Evolutionary conservation across 495 filamentous ascomycete genomes (phyloP).

Genomic region (Penicillium crystallinum): DNA sequence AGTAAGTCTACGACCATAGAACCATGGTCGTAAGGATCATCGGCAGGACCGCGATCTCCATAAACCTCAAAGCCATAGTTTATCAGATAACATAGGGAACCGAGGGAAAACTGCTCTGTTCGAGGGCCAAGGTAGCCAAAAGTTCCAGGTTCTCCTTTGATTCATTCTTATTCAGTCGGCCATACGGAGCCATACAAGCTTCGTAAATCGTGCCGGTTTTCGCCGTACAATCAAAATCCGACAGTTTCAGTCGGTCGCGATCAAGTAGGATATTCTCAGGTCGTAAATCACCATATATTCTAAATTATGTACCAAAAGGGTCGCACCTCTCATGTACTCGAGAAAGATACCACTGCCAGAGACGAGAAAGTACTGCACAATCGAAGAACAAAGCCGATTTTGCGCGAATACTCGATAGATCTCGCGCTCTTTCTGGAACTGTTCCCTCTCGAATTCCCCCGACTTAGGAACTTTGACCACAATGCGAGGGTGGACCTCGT

Average conservation of each 20-base stretch:
- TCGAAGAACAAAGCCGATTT: slow-evolving; percentile 21
- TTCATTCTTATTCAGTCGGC: slow-evolving; percentile 21
- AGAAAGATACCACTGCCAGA: slow-evolving; percentile 27
- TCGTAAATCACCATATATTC: slow-evolving; percentile 18
- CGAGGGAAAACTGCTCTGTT: slow-evolving; percentile 36
- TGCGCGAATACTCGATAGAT: slow-evolving; percentile 13
- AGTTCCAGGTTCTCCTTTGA: slow-evolving; percentile 22
- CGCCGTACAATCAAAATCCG: slow-evolving; percentile 29
- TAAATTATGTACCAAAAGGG: neutral
- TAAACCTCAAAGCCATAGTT: slow-evolving; percentile 40
- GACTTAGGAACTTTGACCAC: slow-evolving; percentile 31
- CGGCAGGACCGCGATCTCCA: slow-evolving; percentile 27
- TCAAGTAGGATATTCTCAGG: slow-evolving; percentile 29
- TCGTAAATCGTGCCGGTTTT: slow-evolving; percentile 25
- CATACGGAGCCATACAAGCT: slow-evolving; percentile 25
- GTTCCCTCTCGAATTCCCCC: slow-evolving; percentile 23
- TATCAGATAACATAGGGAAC: slow-evolving; percentile 35
- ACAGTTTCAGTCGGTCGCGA: slow-evolving; percentile 23
- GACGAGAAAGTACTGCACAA: slow-evolving; percentile 28
- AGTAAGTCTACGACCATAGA: slow-evolving; percentile 29
- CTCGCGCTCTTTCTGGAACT: slow-evolving; percentile 28
- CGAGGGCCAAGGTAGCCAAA: slow-evolving; percentile 27
- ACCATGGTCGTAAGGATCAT: slow-evolving; percentile 34
- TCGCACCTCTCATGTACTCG: slow-evolving; percentile 34
- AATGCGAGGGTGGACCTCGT: slow-evolving; percentile 33